phyloP scores from a whole-genome alignment of 1,139 yeast genomes.

The Nakaseomyces delphensis region DNA sequence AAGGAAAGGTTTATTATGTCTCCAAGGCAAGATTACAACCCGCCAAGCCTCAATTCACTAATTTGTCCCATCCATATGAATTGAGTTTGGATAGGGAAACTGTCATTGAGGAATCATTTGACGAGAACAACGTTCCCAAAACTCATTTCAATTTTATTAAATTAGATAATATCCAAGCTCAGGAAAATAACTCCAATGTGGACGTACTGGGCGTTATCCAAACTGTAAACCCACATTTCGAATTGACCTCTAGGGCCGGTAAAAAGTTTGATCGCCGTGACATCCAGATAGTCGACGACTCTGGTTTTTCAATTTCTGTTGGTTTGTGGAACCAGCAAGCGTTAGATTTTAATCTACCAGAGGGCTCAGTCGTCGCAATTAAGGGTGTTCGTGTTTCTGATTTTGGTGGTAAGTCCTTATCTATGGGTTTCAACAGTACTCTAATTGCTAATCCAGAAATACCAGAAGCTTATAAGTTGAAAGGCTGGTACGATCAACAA shows the following conservation, averaged over 20 bases:
- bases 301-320: conserved; percentile 64
- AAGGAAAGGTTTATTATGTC: conserved; percentile 81
- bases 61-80: conserved; percentile 82
- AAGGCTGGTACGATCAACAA: conserved; percentile 90
- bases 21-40: conserved; percentile 74
- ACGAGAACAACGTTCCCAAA: conserved; percentile 63
- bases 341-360: conserved; percentile 59
- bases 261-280: conserved; percentile 90
- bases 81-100: conserved; percentile 75
- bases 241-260: conserved; percentile 88
- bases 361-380: conserved; percentile 81
- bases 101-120: conserved; percentile 61
- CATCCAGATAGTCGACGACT: conserved; percentile 73
- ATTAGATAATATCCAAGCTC: conserved; percentile 53
- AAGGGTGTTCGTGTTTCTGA: conserved; percentile 88
- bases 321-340: conserved; percentile 93
- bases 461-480: conserved; percentile 75
- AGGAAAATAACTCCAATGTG: conserved; percentile 62
- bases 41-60: conserved; percentile 81
- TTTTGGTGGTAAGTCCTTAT: conserved; percentile 78
- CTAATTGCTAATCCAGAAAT: conserved; percentile 77
- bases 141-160: conserved; percentile 68
- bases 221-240: conserved; percentile 63
- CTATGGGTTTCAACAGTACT: conserved; percentile 72
- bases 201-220: conserved; percentile 86